Evolutionary conservation across 108 stramenopile species (phyloP).

Genomic region (Cyclotella cryptica): DNA sequence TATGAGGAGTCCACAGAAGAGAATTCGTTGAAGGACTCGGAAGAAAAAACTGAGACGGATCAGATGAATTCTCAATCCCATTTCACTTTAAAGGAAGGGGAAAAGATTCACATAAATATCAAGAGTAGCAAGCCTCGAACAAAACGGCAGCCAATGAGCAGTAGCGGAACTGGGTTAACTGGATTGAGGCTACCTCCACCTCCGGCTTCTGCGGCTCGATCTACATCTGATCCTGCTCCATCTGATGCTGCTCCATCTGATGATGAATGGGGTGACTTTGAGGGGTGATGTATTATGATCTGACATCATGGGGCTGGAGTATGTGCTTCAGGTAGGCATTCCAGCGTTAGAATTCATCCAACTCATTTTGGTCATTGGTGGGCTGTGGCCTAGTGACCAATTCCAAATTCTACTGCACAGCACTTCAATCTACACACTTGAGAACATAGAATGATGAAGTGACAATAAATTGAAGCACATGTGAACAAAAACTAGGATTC

Average conservation of each 20-base stretch:
- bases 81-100: constrained; percentile 71
- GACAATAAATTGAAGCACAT: too few relatives aligned
- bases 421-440: too few relatives aligned
- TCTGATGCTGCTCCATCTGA: neutral
- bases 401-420: too few relatives aligned
- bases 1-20: constrained; percentile 40
- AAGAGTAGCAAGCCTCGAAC: constrained; percentile 33
- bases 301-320: too few relatives aligned
- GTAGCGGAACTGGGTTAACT: constrained; percentile 27
- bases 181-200: constrained; percentile 38
- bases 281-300: constrained; percentile 25
- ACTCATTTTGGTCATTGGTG: too few relatives aligned
- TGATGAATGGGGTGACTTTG: constrained; percentile 54
- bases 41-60: neutral
- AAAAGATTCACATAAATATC: constrained; percentile 77
- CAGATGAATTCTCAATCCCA: constrained; percentile 41
- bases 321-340: too few relatives aligned
- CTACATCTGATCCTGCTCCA: neutral
- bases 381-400: too few relatives aligned
- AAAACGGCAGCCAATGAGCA: constrained; percentile 9
- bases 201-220: neutral
- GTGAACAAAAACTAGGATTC: too few relatives aligned
- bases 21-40: constrained; percentile 10
- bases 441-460: too few relatives aligned
- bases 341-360: too few relatives aligned